Percentiles rank a stretch among this genome's conserved stretches.
These are phyloP conservation scores for Trapa incisa DNA, from an alignment of 345 rosid genomes.

Conservation along the genomic window DNA sequence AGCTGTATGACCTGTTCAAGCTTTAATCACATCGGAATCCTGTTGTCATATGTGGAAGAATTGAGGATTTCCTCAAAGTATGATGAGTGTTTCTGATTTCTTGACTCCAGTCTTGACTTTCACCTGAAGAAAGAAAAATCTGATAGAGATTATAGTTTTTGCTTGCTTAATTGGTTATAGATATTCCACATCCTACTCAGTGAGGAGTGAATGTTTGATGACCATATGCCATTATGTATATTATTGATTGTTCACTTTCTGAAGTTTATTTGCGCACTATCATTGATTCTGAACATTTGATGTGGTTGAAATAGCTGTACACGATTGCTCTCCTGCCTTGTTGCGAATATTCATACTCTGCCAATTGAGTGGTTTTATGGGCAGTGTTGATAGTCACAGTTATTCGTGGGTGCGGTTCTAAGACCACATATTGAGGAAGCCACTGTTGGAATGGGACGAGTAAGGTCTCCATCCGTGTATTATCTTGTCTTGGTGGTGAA, in stretches of 20 bases:
- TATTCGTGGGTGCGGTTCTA: neutral
- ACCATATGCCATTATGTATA: neutral
- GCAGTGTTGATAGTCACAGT: neutral
- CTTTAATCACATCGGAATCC: neutral
- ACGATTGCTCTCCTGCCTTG: neutral
- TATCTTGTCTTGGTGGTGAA: neutral
- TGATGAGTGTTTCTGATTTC: neutral
- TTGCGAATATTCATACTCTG: neutral
- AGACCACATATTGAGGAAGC: neutral
- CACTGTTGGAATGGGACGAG: neutral
- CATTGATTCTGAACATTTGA: neutral
- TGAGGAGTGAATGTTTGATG: neutral
- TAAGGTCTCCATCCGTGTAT: neutral
- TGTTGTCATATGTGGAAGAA: neutral
- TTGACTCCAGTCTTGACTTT: neutral
- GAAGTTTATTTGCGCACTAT: neutral
- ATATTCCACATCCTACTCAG: neutral
- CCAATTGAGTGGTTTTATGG: neutral
- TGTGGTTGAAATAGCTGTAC: neutral
- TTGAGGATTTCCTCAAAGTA: neutral
- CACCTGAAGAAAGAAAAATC: neutral
- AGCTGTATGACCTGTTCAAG: conserved; percentile 10
- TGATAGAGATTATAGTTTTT: neutral
- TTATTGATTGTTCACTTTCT: neutral
- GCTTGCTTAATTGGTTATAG: neutral